Evolutionary conservation across 2,329 filamentous ascomycete genomes (phyloP), one percentile per base, ranked within the genome.

Genomic region (Mollisia scopiformis): DNA sequence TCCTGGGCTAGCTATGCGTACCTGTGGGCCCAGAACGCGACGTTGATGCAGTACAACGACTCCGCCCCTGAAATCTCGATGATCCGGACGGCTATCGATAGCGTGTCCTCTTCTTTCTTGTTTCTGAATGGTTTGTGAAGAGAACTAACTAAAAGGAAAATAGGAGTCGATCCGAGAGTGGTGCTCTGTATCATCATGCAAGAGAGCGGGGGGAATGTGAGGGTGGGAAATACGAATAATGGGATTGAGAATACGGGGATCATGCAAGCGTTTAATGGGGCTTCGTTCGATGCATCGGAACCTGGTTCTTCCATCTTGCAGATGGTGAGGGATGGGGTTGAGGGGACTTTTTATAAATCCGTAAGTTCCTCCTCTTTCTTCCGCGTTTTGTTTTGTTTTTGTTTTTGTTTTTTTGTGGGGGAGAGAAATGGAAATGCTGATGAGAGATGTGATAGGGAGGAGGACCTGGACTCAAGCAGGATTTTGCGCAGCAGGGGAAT

Each of bases 241-340:
- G 52, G 52, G 3, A 49, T 62, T 31, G 43, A 19, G 11, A 72
- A 71, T 21, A 64, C 64, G n/a, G 71, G 71, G 27, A 53, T 73
- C 2, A 73, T 73, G 71, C 71, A 72, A 54, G 62, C 68, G 0
- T 63, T 63, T 37, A 58, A 62, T 25, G 62, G 60, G 3, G 47
- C 43, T 6, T 55, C 47, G 2, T 62, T 58, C 23, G 57, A 62
- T n/a, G 61, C 67, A 3, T 57, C 58, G 23, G 58, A 64, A 50
- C 64, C 63, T 10, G 54, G 57, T 23, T 68, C 67, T 27, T 57
- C 65, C 50, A 71, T 72, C 50, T 35, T 64, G 27, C 69, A 70
- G 54, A 72, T 72, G 70, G 63, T 71, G 37, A 64, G 66, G 6
- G 70, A 72, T 59, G 70, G 70, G 6, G 66, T 65, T 8, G 59